phyloP scores from a whole-genome alignment of 129 eudicot species.

The Saussurea involucrata region DNA sequence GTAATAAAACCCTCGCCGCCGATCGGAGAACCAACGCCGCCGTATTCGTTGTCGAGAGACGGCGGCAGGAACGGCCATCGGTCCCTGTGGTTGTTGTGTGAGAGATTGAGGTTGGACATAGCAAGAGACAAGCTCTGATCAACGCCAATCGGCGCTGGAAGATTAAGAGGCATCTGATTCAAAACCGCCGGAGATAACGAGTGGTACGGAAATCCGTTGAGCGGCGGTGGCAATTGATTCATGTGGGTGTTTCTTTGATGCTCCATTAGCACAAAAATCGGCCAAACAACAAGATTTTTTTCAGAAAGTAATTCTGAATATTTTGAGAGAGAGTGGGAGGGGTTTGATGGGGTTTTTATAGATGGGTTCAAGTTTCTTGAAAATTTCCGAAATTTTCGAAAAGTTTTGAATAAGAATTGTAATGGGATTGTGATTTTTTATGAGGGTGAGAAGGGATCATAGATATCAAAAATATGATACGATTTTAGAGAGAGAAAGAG shows the following conservation, averaged over 20 bases:
- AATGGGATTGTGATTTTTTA: background rate
- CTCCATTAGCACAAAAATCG: background rate
- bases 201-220: slow-evolving; percentile 5
- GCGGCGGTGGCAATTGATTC: slow-evolving; percentile 10
- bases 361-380: background rate
- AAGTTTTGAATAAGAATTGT: background rate
- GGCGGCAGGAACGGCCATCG: background rate
- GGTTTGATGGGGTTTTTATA: slow-evolving; percentile 2
- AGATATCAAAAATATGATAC: background rate
- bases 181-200: slow-evolving; percentile 7
- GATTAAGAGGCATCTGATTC: slow-evolving; percentile 1
- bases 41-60: background rate
- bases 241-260: slow-evolving; percentile 5
- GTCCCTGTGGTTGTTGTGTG: background rate
- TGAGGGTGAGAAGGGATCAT: no score
- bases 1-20: slow-evolving; percentile 13
- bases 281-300: background rate
- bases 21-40: slow-evolving; percentile 3
- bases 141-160: slow-evolving; percentile 21
- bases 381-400: background rate
- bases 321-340: background rate
- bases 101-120: slow-evolving; percentile 12
- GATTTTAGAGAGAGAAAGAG: background rate
- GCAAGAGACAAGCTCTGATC: slow-evolving; percentile 10
- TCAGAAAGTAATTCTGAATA: slow-evolving; percentile 3